Conservation (phyloP, 225 moss, liverwort and hornwort species). For the Thuidium tamariscinum region DNA sequence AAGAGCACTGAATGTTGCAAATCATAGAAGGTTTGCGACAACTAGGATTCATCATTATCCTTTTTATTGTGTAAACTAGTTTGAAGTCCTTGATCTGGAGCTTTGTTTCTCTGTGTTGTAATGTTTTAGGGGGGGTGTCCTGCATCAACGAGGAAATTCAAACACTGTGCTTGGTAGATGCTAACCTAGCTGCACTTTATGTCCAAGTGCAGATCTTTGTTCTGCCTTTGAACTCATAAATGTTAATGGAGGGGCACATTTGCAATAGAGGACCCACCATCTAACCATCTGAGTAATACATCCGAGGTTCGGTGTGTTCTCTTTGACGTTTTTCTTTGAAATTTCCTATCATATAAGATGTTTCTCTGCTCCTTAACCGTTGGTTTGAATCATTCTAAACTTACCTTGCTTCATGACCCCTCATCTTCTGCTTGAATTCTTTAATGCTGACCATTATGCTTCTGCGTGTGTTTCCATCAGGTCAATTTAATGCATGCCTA, state of each 20-base stretch:
- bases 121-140: neutral
- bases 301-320: conserved; percentile 28
- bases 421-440: neutral
- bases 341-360: neutral
- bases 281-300: conserved; percentile 39
- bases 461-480: neutral
- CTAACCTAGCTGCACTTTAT: neutral
- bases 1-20: neutral
- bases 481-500: neutral
- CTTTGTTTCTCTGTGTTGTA: neutral
- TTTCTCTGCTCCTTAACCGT: neutral
- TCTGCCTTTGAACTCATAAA: conserved; percentile 2
- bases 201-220: neutral
- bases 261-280: conserved; percentile 38
- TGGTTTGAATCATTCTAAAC: neutral
- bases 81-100: neutral
- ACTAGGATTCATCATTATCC: neutral
- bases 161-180: neutral
- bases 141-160: neutral
- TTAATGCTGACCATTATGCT: neutral
- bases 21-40: neutral
- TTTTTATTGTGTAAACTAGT: neutral
- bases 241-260: conserved; percentile 50
- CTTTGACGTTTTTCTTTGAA: neutral
- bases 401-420: neutral